These are phyloP conservation scores for Colletotrichum sidae DNA, from an alignment of 2,329 filamentous ascomycete genomes.

Conservation along the genomic window DNA sequence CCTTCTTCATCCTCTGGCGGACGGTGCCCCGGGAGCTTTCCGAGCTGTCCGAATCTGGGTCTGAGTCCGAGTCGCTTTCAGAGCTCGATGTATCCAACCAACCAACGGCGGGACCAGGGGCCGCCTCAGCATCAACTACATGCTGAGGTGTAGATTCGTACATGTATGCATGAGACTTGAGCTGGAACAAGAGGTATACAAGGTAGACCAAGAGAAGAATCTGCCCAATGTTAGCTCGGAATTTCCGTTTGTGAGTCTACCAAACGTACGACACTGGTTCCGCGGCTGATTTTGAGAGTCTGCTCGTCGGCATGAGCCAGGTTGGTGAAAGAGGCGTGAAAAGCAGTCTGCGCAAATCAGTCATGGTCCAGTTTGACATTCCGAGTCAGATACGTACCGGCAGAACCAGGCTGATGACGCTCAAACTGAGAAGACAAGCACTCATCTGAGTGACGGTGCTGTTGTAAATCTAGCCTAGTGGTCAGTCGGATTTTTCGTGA, in stretches of 20 bases:
- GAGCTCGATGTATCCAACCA: slow-evolving; percentile 80
- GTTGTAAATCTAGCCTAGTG: slow-evolving; percentile 78
- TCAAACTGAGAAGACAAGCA: slow-evolving; percentile 89
- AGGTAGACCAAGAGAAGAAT: slow-evolving; percentile 84
- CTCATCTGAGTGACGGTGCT: slow-evolving; percentile 97
- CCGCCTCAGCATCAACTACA: slow-evolving; percentile 90
- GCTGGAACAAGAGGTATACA: slow-evolving; percentile 88
- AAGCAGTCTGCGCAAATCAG: slow-evolving; percentile 73
- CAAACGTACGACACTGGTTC: slow-evolving; percentile 81
- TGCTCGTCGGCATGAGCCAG: slow-evolving; percentile 71
- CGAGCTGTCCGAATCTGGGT: slow-evolving; percentile 75
- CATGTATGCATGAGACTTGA: slow-evolving; percentile 92
- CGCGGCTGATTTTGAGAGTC: slow-evolving; percentile 87
- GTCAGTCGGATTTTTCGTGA: neutral
- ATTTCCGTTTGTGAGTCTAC: neutral
- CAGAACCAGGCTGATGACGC: slow-evolving; percentile 87
- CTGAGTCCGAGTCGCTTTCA: slow-evolving; percentile 67
- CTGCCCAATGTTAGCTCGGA: slow-evolving; percentile 49
- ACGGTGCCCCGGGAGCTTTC: slow-evolving; percentile 72
- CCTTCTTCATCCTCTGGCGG: slow-evolving; percentile 79
- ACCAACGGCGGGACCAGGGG: slow-evolving; percentile 84
- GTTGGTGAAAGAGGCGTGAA: slow-evolving; percentile 86
- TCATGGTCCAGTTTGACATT: neutral
- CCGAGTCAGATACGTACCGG: slow-evolving; percentile 66
- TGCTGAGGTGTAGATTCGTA: slow-evolving; percentile 93